A percentile compares a stretch with the other conserved stretches of the same genome.
Evolutionary conservation across 495 filamentous ascomycete species (phyloP).

Genomic region (Penicillium verhagenii): DNA sequence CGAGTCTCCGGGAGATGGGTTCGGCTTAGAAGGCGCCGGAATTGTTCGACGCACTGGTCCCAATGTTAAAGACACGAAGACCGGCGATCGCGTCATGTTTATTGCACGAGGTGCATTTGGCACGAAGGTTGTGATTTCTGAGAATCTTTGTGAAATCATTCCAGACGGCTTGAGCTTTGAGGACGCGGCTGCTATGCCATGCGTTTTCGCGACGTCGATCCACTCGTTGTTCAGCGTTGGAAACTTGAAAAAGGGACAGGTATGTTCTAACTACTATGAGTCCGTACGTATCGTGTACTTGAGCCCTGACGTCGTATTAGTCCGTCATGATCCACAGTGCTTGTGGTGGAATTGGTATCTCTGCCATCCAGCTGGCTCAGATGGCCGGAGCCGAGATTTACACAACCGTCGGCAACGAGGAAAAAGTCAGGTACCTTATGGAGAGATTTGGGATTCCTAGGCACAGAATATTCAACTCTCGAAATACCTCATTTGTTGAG

Average conservation of each 20-base stretch:
- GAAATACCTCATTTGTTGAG: constrained; percentile 1
- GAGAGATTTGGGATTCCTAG: constrained; percentile 13
- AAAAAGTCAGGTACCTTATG: constrained; percentile 34
- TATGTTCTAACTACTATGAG: not conserved
- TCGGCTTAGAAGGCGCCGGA: constrained; percentile 45
- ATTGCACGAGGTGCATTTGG: constrained; percentile 31
- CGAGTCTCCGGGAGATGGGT: constrained; percentile 17
- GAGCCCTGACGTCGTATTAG: too few species aligned
- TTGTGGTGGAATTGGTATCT: constrained; percentile 25
- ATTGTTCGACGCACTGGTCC: constrained; percentile 33
- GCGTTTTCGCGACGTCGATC: constrained; percentile 38
- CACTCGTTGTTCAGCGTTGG: constrained; percentile 38
- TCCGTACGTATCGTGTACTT: too few species aligned
- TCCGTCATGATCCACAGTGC: constrained; percentile 18
- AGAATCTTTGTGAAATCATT: constrained; percentile 26
- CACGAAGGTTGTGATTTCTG: constrained; percentile 16
- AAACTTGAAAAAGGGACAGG: constrained; percentile 18
- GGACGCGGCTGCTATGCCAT: constrained; percentile 44
- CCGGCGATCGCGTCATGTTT: constrained; percentile 44
- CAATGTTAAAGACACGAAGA: constrained; percentile 20
- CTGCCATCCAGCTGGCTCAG: constrained; percentile 24
- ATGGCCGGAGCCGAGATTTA: constrained; percentile 22
- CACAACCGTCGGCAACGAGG: constrained; percentile 34
- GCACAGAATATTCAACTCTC: constrained; percentile 17
- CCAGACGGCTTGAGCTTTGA: constrained; percentile 34